phyloP scores from a whole-genome alignment of 2,329 filamentous ascomycete species.

The Curvularia hawaiiensis region DNA sequence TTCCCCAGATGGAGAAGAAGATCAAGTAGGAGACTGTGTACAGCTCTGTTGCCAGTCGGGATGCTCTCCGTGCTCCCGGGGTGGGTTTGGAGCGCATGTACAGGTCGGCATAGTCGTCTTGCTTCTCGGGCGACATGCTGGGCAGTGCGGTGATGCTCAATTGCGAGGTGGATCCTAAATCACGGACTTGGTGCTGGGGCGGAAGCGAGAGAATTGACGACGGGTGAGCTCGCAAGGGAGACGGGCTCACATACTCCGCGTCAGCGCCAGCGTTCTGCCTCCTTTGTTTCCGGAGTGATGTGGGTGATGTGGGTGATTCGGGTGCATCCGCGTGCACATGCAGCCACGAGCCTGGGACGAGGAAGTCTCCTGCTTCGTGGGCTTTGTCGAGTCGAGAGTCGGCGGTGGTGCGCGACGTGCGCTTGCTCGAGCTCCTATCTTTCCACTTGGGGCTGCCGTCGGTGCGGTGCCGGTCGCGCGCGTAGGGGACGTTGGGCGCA shows the following conservation, averaged over 20 bases:
- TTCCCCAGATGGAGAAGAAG: slow-evolving; percentile 84
- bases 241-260: slow-evolving; percentile 8
- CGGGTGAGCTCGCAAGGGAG: slow-evolving; percentile 15
- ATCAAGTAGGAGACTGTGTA: slow-evolving; percentile 81
- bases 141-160: slow-evolving; percentile 40
- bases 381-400: slow-evolving; percentile 4
- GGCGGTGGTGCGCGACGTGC: slow-evolving; percentile 9
- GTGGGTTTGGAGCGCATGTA: slow-evolving; percentile 20
- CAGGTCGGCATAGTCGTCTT: slow-evolving; percentile 14
- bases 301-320: neutral
- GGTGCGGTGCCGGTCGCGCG: slow-evolving; percentile 3
- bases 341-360: slow-evolving; percentile 14
- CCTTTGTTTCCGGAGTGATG: slow-evolving; percentile 7
- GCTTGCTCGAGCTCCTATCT: slow-evolving; percentile 5
- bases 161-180: slow-evolving; percentile 21
- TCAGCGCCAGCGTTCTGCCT: slow-evolving; percentile 9
- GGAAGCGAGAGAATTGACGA: slow-evolving; percentile 17
- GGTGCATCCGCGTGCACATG: slow-evolving; percentile 16
- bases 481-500: slow-evolving; percentile 23
- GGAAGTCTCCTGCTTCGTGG: slow-evolving; percentile 8
- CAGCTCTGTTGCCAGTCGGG: slow-evolving; percentile 46
- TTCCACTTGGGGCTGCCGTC: slow-evolving; percentile 7
- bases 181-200: slow-evolving; percentile 4
- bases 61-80: slow-evolving; percentile 21
- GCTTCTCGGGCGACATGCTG: slow-evolving; percentile 18